Evolutionary conservation across 2,329 filamentous ascomycete genomes (phyloP).

Genomic region (Aspergillus carbonarius): DNA sequence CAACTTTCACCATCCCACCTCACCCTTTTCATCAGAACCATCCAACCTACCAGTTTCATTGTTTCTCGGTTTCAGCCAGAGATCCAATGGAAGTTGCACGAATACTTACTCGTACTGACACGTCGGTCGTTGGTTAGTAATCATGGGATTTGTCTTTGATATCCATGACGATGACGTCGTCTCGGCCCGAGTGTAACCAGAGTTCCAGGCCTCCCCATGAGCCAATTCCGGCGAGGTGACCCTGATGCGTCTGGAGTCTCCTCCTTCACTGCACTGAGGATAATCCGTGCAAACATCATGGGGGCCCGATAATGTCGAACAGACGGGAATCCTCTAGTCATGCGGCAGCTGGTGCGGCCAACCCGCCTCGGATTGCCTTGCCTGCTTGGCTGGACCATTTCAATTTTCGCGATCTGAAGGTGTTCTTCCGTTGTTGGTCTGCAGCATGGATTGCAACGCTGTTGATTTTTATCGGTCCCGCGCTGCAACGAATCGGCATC

Average conservation of each 20-base stretch:
- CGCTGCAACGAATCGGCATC: conserved; percentile 42
- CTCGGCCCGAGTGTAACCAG: not conserved
- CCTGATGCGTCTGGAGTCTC: not conserved
- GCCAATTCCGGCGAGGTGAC: not conserved
- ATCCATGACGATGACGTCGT: not conserved
- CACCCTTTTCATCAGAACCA: too few species aligned
- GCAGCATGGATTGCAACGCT: conserved; percentile 49
- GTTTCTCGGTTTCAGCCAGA: too few species aligned
- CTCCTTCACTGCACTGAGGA: not conserved
- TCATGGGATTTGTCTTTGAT: too few species aligned
- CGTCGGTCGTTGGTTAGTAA: too few species aligned
- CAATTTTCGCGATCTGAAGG: conserved; percentile 49
- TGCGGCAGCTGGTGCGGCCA: not conserved
- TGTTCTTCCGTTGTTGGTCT: conserved; percentile 48
- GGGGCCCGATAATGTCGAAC: not conserved
- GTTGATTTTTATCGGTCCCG: conserved; percentile 50
- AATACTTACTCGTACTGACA: too few species aligned
- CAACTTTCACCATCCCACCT: too few species aligned
- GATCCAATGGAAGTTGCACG: too few species aligned
- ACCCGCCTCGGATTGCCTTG: conserved; percentile 1
- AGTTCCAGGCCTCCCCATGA: not conserved
- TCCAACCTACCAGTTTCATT: too few species aligned
- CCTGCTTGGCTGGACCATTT: conserved; percentile 44
- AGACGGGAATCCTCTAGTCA: not conserved
- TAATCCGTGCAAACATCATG: not conserved